phyloP scores from a whole-genome alignment of 768 basidiomycete genomes.

The Leccinum disarticulatum region DNA sequence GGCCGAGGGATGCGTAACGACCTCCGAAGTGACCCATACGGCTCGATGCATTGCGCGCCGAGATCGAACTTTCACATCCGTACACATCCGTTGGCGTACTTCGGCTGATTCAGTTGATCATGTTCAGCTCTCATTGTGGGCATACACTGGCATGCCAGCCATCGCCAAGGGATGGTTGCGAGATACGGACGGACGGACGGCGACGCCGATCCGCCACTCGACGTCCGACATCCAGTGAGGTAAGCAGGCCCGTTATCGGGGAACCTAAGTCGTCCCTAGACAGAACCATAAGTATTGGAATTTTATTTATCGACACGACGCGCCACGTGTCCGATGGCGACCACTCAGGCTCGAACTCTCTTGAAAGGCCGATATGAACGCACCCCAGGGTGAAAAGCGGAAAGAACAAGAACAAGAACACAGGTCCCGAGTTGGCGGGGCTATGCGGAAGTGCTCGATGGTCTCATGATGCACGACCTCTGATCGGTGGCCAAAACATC shows the following conservation, averaged over 20 bases:
- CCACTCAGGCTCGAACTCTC: neutral
- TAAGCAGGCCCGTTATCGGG: neutral
- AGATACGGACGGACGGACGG: neutral
- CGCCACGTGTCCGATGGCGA: neutral
- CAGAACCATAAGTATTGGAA: neutral
- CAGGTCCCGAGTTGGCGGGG: neutral
- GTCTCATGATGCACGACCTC: neutral
- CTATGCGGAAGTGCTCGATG: neutral
- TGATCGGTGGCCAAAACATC: neutral
- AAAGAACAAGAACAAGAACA: neutral
- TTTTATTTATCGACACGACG: neutral
- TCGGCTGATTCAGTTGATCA: neutral
- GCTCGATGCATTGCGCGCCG: neutral
- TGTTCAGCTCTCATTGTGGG: neutral
- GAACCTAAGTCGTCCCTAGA: neutral
- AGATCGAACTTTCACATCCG: neutral
- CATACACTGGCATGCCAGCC: neutral
- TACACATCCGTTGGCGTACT: neutral
- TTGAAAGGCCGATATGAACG: conserved; percentile 1
- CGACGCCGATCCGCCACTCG: neutral
- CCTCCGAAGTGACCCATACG: neutral
- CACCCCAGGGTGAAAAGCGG: neutral
- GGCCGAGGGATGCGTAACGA: neutral
- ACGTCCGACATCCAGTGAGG: neutral
- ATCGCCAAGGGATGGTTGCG: neutral